Base-by-base conservation (phyloP, 2,329 filamentous ascomycete genomes). In the Mariannaea sp. region DNA sequence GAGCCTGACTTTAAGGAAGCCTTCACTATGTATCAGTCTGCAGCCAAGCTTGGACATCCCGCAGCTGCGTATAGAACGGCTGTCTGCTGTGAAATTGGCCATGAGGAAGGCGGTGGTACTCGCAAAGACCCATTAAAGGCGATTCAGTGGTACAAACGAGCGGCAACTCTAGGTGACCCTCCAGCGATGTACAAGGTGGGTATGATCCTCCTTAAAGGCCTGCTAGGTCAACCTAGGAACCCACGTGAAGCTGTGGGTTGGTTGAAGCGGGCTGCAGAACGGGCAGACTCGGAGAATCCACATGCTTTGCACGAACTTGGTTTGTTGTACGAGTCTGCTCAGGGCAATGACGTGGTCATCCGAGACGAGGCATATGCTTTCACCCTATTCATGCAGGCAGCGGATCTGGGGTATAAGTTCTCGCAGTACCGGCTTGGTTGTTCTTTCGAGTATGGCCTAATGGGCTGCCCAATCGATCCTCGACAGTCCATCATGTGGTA, bases 151-250 rank as follows among this genome's bases (percentile, higher is more conserved):
- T 99, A 99, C 73, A 92, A 93, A 70, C 89, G 92, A 36, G 92
- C 94, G 6, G 93, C 94, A 9, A 88, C 88, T 10, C 79, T 97
- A 3, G 93, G 94, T 3, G 93, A 99, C 67, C 88, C 89, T 2
- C 89, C 93, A 1, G 94, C 92, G 24, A 96, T 97, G 91, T 99
- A 97, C 77, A 99, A 99, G 74, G 86, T 97, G 73, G 94, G 94
- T 53, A 96, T 97, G 87, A 96, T 99, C 61, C 77, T 90, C 57
- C 82, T 97, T 49, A 97, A 97, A 72, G 94, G 93, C 9, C 79
- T 97, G 22, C 81, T 99, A n/a, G 92, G 92, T 4, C 92, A 97
- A 69, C 82, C 80, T 19, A 85, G 80, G 67, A 96, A 95, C 67
- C 83, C 90, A 3, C 83, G 88, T 36, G 94, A 97, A 74, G 92